Percentiles rank a stretch among this genome's conserved stretches.
Conservation (phyloP, 805 yeast genomes). For the Naumovozyma dairenensis region DNA sequence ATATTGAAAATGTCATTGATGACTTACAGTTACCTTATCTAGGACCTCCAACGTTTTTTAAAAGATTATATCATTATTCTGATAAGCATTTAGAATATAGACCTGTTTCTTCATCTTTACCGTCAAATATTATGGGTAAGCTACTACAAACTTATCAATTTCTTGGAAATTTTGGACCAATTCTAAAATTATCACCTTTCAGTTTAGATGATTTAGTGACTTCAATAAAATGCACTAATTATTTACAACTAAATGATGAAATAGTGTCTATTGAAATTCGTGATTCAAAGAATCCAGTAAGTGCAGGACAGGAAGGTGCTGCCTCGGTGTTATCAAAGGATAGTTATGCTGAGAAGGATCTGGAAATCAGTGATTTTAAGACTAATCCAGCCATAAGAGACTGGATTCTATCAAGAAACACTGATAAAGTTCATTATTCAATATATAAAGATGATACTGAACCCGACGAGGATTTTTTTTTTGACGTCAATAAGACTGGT, state of each 20-base stretch:
- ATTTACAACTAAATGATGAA: neutral
- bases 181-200: neutral
- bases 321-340: no score
- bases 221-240: neutral
- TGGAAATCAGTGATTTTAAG: conserved; percentile 15
- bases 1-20: conserved; percentile 7
- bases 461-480: conserved; percentile 16
- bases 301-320: conserved; percentile 1
- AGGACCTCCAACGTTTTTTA: conserved; percentile 15
- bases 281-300: conserved; percentile 1
- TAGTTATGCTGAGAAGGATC: conserved; percentile 1
- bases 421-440: conserved; percentile 8
- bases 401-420: conserved; percentile 8
- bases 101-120: neutral
- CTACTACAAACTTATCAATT: neutral
- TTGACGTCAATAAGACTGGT: conserved; percentile 19
- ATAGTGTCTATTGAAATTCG: neutral
- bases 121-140: neutral
- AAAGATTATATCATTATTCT: conserved; percentile 12
- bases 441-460: conserved; percentile 16
- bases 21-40: conserved; percentile 21
- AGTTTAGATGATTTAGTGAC: neutral
- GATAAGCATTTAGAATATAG: conserved; percentile 16
- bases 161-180: neutral
- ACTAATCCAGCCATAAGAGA: conserved; percentile 15